phyloP scores from a whole-genome alignment of 2,329 filamentous ascomycete species.

The Aspergillus piperis region DNA sequence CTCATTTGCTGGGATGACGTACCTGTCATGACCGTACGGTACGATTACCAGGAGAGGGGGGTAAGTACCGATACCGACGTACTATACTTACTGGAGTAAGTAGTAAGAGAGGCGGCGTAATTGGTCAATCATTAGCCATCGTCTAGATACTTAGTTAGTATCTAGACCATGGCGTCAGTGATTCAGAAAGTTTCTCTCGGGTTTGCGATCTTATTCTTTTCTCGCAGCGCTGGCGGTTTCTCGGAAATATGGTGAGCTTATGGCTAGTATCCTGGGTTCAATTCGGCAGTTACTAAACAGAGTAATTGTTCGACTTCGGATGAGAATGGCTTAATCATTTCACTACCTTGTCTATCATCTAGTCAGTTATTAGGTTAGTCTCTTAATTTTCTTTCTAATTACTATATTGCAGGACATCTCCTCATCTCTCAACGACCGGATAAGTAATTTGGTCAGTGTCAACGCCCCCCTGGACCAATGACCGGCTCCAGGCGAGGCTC shows the following conservation, averaged over 20 bases:
- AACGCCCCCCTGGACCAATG: not conserved
- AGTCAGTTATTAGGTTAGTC: too few relatives aligned
- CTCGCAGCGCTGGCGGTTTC: not conserved
- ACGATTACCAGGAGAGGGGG: not conserved
- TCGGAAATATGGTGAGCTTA: not conserved
- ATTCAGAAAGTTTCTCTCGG: too few relatives aligned
- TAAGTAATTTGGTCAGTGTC: not conserved
- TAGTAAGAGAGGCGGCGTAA: not conserved
- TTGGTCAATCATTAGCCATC: not conserved
- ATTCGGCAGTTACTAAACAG: conserved; percentile 4
- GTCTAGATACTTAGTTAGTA: not conserved
- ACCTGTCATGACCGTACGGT: not conserved
- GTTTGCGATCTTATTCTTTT: too few relatives aligned
- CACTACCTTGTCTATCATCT: too few relatives aligned
- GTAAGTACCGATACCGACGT: not conserved
- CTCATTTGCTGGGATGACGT: not conserved
- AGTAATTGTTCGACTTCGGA: conserved; percentile 1
- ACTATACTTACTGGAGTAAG: not conserved
- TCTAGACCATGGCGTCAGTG: not conserved
- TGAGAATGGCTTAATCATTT: not conserved
- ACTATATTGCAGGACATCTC: not conserved
- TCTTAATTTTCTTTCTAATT: too few relatives aligned
- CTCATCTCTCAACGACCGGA: not conserved
- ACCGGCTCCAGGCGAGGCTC: not conserved
- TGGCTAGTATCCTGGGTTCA: not conserved